Base-by-base conservation (phyloP, 2,329 filamentous ascomycete genomes). In the Sodiomyces alkalinus region DNA sequence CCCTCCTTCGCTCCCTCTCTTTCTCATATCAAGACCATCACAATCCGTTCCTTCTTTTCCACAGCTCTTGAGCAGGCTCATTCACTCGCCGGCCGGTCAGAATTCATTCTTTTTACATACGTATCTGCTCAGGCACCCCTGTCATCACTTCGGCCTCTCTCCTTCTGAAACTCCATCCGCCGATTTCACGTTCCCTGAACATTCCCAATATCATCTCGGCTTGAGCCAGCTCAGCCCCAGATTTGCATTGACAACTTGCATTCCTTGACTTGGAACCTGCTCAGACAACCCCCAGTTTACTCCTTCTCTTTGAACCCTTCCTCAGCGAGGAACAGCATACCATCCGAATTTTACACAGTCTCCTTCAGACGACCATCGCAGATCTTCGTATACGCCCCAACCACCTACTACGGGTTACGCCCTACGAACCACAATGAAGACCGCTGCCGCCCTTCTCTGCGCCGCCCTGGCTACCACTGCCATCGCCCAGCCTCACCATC, bases 401-500 rank as follows among this genome's bases (percentile, higher is more conserved):
- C 27, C 19, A 27, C 19, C 22, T 29, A 26, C 31, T n/a, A n/a
- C n/a, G n/a, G n/a, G n/a, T n/a, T n/a, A n/a, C n/a, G n/a, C n/a
- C n/a, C n/a, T n/a, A n/a, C n/a, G n/a, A n/a, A 31, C 32, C 41
- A 54, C 35, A 24, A 65, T 65, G 61, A 64, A 61, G 54, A 51
- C 49, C 17, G n/a, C n/a, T n/a, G 26, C 46, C 26, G 46, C 49
- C 17, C 32, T 60, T 34, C 40, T 53, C 41, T 44, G 54, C 48
- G 53, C 53, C 40, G 40, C 57, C 29, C 40, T 63, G 44, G 58
- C 59, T 38, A 52, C 58, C 22, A 38, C 51, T 30, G 62, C 55
- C 39, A 44, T 59, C 33, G 67, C 67, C 38, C 60, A 70, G 47
- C 66, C 66, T 33, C 58, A 55, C 36, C 51, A 44, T 39, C 51